phyloP scores from a whole-genome alignment of 179 eudicot genomes.

The Beta lomatogona region DNA sequence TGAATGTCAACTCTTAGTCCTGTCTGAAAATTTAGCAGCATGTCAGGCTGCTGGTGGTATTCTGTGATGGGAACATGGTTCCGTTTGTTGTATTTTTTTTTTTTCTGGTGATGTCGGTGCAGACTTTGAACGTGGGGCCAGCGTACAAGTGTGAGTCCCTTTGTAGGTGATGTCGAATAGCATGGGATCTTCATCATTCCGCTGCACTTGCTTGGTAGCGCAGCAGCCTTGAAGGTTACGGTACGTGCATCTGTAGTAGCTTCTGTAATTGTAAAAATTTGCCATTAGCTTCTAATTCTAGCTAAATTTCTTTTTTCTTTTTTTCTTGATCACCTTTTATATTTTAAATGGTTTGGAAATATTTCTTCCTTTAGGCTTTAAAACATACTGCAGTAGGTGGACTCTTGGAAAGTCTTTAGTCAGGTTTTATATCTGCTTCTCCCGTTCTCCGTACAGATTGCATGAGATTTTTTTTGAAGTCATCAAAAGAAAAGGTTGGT shows the following conservation, averaged over 20 bases:
- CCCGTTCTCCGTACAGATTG: background rate
- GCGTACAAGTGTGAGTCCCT: slow-evolving; percentile 72
- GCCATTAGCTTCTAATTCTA: slow-evolving; percentile 21
- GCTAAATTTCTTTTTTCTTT: background rate
- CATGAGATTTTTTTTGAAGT: background rate
- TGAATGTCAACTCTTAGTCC: slow-evolving; percentile 47
- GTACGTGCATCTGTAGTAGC: slow-evolving; percentile 94
- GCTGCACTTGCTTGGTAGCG: slow-evolving; percentile 88
- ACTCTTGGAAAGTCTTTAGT: background rate
- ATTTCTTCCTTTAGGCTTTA: background rate
- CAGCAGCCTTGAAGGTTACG: slow-evolving; percentile 56
- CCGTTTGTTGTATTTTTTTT: slow-evolving; percentile 37
- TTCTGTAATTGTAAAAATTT: slow-evolving; percentile 53
- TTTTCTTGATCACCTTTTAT: background rate
- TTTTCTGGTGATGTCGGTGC: slow-evolving; percentile 49
- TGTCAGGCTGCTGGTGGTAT: slow-evolving; percentile 35
- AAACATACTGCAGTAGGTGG: background rate
- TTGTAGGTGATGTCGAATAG: slow-evolving; percentile 68
- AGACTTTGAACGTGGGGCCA: slow-evolving; percentile 36
- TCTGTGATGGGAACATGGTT: slow-evolving; percentile 17
- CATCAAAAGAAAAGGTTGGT: background rate
- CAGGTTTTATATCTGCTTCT: background rate
- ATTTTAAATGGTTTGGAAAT: background rate
- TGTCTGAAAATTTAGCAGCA: slow-evolving; percentile 44
- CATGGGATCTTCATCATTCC: slow-evolving; percentile 67